phyloP scores from a whole-genome alignment of 805 yeast species.

The Saccharomycopsis sp. region DNA sequence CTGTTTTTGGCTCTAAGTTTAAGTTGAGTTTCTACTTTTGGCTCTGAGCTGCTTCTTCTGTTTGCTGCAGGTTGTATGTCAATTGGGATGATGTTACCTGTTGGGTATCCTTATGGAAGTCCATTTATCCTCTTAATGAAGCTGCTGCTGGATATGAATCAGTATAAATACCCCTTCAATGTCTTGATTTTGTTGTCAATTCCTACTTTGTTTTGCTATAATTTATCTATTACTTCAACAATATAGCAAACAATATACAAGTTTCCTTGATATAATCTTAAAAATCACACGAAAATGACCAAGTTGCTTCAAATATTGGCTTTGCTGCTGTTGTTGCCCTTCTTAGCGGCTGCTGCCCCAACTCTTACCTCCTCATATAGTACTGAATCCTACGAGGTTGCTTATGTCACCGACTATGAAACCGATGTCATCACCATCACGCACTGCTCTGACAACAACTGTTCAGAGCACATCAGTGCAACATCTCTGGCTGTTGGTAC shows the following conservation, averaged over 20 bases:
- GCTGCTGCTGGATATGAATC: neutral
- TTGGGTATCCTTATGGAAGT: neutral
- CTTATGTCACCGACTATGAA: slow-evolving; percentile 21
- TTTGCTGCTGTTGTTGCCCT: neutral
- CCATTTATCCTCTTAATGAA: neutral
- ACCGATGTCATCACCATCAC: slow-evolving; percentile 23
- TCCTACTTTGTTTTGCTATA: neutral
- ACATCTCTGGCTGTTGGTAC: slow-evolving; percentile 20
- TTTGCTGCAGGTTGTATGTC: neutral
- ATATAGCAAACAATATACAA: neutral
- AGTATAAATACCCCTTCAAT: neutral
- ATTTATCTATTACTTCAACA: neutral
- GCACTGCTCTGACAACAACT: slow-evolving; percentile 21
- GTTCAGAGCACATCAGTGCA: neutral
- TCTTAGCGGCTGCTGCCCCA: neutral
- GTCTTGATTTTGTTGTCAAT: neutral
- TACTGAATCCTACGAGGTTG: slow-evolving; percentile 18
- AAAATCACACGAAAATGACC: neutral
- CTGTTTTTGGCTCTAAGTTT: neutral
- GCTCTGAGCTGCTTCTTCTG: neutral
- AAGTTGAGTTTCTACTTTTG: neutral
- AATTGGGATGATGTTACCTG: neutral
- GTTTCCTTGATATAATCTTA: neutral
- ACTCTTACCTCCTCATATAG: slow-evolving; percentile 6
- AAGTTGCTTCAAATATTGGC: neutral